phyloP scores from a whole-genome alignment of 176 grass and related monocot species.

The Musa schizocarpa region DNA sequence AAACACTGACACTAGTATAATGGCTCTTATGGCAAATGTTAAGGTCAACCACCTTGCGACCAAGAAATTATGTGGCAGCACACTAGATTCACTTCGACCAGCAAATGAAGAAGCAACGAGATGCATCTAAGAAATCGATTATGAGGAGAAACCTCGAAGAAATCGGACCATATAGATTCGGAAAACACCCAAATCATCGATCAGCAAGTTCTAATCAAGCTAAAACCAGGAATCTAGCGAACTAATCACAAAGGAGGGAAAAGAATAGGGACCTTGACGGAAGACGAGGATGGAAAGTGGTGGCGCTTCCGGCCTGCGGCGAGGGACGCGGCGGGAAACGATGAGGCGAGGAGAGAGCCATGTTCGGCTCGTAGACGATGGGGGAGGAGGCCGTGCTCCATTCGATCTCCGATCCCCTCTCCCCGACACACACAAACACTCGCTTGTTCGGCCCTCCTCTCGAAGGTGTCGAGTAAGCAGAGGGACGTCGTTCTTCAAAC shows the following conservation, averaged over 20 bases:
- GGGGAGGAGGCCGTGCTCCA: conserved; percentile 30
- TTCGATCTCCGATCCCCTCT: neutral
- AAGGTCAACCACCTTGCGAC: too few relatives aligned
- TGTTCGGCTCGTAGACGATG: conserved; percentile 8
- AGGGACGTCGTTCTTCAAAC: neutral
- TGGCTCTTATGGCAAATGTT: too few relatives aligned
- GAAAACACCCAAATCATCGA: too few relatives aligned
- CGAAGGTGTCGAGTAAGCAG: neutral
- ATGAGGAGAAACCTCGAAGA: too few relatives aligned
- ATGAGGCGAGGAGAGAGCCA: conserved; percentile 14
- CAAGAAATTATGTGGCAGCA: too few relatives aligned
- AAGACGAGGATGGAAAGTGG: conserved; percentile 2
- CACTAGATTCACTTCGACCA: too few relatives aligned
- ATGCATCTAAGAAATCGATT: too few relatives aligned
- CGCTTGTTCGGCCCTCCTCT: neutral
- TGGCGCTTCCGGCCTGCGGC: neutral
- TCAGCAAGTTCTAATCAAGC: neutral
- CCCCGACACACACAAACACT: neutral
- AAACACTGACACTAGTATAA: too few relatives aligned
- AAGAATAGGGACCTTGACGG: conserved; percentile 1
- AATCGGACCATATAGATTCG: too few relatives aligned
- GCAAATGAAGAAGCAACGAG: too few relatives aligned
- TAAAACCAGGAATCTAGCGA: neutral
- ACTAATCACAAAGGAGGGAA: neutral
- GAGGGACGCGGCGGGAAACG: conserved; percentile 12